Base-by-base conservation (phyloP, 2,329 filamentous ascomycete species). In the Epichloe gansuensis region DNA sequence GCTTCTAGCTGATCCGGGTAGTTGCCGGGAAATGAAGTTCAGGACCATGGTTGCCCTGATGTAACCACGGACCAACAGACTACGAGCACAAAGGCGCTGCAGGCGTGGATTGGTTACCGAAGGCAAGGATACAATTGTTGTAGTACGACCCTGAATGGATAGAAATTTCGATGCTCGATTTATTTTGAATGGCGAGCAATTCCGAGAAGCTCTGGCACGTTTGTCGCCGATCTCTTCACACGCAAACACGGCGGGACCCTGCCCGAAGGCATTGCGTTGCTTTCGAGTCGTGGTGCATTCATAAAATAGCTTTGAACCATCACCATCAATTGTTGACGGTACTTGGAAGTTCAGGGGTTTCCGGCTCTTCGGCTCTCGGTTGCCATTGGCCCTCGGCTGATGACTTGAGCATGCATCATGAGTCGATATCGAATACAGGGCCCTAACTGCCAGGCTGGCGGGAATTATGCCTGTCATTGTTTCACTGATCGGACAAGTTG, bases 11-110 rank as follows among this genome's bases (percentile, higher is more conserved):
- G 37, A 13, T 52, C 53, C 45, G 53, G 49, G 43, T 43, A 46
- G 53, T 50, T 54, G 23, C 53, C 52, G 48, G 52, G 53, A 52
- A 50, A 54, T 52, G 50, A 54, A 39, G 50, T 5, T 15, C 6
- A 28, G 28, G 21, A 37, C 43, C 50, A 44, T 8, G 17, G 37
- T 31, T 34, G 34, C 25, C 31, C 43, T 7, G 28, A 46, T 52
- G 39, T 37, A 38, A 46, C 45, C n/a, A 25, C 47, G n/a, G 34
- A 34, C 34, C 21, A 23, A 25, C 47, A 12, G 34, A 34, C 34
- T 28, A 23, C 25, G 39, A 44, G 46, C 42, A 46, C 46, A 51
- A 45, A 45, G 46, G 28, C 44, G 34, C 31, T 41, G 38, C 17
- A 47, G 25, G 43, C 44, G 28, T 35, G 46, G 53, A 50, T 52